Percentiles rank a stretch among this genome's conserved stretches.
These are phyloP conservation scores for Alternaria solani DNA, from an alignment of 2,329 filamentous ascomycete genomes.

Conservation along the genomic window DNA sequence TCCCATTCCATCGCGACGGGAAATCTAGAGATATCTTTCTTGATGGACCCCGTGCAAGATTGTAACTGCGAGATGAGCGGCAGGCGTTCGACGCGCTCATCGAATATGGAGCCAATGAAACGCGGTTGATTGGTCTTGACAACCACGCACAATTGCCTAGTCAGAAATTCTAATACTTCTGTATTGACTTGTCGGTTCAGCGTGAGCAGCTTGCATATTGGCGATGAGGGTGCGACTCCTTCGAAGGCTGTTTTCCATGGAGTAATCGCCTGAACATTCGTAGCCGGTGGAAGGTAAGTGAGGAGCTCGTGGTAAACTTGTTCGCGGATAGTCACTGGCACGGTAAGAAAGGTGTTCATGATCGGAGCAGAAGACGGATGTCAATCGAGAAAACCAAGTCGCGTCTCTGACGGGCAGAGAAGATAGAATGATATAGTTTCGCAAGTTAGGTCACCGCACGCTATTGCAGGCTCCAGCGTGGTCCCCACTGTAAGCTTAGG, in stretches of 20 bases:
- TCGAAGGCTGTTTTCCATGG: not conserved
- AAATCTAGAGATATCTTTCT: conserved; percentile 2
- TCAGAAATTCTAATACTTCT: conserved; percentile 6
- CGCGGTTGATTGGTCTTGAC: conserved; percentile 10
- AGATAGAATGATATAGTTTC: not conserved
- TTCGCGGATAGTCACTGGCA: conserved; percentile 11
- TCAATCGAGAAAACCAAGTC: not conserved
- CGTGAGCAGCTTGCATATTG: conserved; percentile 9
- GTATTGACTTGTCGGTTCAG: conserved; percentile 6
- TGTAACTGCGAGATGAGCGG: conserved; percentile 13
- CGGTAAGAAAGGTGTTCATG: not conserved
- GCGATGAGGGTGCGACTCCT: conserved; percentile 3
- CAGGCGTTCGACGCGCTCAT: not conserved
- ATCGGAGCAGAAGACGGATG: not conserved
- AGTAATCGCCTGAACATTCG: not conserved
- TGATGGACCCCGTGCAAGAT: not conserved
- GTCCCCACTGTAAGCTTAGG: conserved; percentile 26
- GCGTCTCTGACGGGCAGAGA: not conserved
- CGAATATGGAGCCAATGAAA: not conserved
- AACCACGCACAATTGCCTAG: conserved; percentile 8
- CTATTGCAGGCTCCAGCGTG: conserved; percentile 24
- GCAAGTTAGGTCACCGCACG: conserved; percentile 2
- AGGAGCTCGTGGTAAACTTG: conserved; percentile 10
- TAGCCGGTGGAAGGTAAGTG: not conserved
- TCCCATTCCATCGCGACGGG: conserved; percentile 12